Conservation (phyloP, 2,329 filamentous ascomycete genomes). For the Zymoseptoria tritici region DNA sequence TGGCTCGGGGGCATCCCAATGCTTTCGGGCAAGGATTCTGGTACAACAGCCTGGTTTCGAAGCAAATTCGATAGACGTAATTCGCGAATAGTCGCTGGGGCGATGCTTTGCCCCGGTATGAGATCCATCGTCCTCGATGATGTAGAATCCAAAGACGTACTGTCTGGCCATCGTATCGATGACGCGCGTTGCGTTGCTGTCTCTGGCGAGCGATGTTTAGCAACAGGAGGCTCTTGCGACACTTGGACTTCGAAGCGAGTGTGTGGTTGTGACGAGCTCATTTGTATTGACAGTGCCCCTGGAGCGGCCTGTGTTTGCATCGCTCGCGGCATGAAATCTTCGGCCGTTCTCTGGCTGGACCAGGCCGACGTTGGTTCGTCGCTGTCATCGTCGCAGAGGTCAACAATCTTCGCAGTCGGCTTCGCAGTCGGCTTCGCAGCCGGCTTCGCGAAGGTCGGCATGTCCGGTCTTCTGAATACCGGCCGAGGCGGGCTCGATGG, state of each 20-base stretch:
- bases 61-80: neutral
- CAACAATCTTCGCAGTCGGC: neutral
- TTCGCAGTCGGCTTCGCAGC: neutral
- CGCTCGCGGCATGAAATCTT: neutral
- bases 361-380: neutral
- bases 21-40: neutral
- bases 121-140: neutral
- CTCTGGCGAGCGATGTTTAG: neutral
- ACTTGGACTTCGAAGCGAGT: slow-evolving; percentile 4
- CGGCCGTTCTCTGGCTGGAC: neutral
- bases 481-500: neutral
- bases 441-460: neutral
- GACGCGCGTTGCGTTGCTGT: neutral
- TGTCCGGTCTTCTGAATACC: neutral
- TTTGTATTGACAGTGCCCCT: neutral
- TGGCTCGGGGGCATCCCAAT: neutral
- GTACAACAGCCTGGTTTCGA: neutral
- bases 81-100: neutral
- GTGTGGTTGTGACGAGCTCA: neutral
- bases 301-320: neutral
- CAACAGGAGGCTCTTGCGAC: neutral
- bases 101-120: slow-evolving; percentile 7
- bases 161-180: neutral
- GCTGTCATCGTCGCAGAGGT: neutral
- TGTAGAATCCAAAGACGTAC: neutral